Base-by-base conservation (phyloP, 106 monocot species). In the Dendrobium nobile region DNA sequence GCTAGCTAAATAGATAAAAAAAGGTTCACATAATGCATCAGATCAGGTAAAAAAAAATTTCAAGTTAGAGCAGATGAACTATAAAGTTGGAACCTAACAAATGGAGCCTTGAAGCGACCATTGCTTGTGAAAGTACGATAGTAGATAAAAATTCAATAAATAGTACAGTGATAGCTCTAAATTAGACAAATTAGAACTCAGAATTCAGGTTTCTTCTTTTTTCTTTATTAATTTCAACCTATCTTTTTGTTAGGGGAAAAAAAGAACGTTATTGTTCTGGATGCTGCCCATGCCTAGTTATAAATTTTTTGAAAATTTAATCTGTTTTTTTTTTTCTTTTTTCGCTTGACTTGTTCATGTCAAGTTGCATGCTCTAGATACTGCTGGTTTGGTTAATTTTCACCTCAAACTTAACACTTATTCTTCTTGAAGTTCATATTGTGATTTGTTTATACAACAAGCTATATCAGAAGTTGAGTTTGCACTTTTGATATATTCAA, bases 271-370 rank as follows among this genome's bases (percentile, higher is more conserved):
- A 70, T 70, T 4, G 40, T 1, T 65, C 7, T 65, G 1, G 6
- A 26, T 65, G 22, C 64, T 26, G n/a, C 24, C 15, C 70, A 70
- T 70, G 37, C 37, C 37, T n/a, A 15, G 70, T 70, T 70, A 51
- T 51, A 11, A 13, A 1, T 61, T 15, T 54, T 61, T 61, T 61
- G n/a, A 51, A 15, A 51, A 61, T 6, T 61, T 1, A 61, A 8
- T 61, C n/a, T 61, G 70, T 37, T 70, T 70, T 70, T 37, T 70
- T 37, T 70, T 70, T 70, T 37, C 40, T 11, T 70, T 70, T n/a
- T 70, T 26, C 70, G 17, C 3, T 15, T 64, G 64, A 7, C 64
- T 64, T 70, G 70, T 70, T 70, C 37, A 70, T 17, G 11, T 11
- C 13, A 11, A 9, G 31, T 33, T 70, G 37, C 70, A 70, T 13